Conservation (phyloP, 1,284 basidiomycete species). For the Schizophyllum amplum region DNA sequence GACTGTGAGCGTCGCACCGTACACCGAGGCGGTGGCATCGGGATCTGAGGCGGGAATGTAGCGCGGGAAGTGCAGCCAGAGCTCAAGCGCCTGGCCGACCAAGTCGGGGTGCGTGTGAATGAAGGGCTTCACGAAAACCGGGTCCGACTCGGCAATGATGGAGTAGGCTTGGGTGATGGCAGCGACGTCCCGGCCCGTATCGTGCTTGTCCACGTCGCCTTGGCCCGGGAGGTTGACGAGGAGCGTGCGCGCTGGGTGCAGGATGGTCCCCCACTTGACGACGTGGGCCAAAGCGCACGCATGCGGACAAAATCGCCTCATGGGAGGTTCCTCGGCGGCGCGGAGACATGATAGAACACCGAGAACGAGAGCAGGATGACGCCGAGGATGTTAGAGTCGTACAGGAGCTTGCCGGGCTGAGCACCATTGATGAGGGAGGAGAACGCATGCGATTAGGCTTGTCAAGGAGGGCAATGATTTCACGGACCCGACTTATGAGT, state of each 20-base stretch:
- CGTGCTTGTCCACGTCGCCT: too few species aligned
- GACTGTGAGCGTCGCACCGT: not conserved
- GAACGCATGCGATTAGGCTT: too few species aligned
- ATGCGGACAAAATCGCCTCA: too few species aligned
- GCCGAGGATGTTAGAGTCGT: too few species aligned
- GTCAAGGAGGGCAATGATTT: too few species aligned
- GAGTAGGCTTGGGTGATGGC: not conserved
- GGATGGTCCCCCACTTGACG: not conserved
- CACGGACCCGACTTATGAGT: too few species aligned
- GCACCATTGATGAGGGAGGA: too few species aligned
- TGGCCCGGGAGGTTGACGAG: not conserved
- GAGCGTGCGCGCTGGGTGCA: not conserved
- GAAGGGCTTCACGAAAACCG: not conserved
- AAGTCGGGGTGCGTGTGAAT: not conserved
- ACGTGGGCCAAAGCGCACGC: not conserved
- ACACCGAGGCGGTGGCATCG: not conserved
- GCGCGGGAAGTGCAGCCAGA: not conserved
- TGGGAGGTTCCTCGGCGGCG: too few species aligned
- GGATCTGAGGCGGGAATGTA: not conserved
- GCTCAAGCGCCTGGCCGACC: not conserved
- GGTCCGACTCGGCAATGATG: not conserved
- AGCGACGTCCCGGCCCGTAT: not conserved
- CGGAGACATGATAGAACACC: too few species aligned
- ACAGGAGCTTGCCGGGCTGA: too few species aligned
- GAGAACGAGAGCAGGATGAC: too few species aligned